Conservation (phyloP, 331 rosid species). For the Pyracantha coccinea region DNA sequence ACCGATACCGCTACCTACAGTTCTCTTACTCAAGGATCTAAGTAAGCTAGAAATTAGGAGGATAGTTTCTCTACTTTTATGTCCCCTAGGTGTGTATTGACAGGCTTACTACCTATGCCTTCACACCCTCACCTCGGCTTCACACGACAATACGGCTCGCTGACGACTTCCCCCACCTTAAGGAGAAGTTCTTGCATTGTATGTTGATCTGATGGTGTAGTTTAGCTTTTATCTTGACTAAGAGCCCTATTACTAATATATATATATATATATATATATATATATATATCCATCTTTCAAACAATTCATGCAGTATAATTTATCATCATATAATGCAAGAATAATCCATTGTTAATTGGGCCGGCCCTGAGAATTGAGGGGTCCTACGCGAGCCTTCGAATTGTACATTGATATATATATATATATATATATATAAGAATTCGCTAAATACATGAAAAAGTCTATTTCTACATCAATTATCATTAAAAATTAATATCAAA, state of each 20-base stretch:
- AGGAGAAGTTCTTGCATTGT: background rate
- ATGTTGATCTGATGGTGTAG: background rate
- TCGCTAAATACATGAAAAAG: no score
- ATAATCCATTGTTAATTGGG: no score
- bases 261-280: no score
- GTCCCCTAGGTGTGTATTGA: background rate
- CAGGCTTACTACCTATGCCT: background rate
- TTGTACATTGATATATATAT: no score
- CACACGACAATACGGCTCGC: background rate
- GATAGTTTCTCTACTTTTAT: background rate
- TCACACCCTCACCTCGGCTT: background rate
- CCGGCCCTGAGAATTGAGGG: no score
- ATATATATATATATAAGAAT: no score
- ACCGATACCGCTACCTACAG: background rate
- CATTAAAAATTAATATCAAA: no score
- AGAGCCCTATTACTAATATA: background rate
- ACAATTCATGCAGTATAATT: no score
- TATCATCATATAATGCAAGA: no score
- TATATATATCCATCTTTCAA: no score
- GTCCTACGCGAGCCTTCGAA: no score
- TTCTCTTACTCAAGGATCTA: background rate
- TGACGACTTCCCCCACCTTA: background rate
- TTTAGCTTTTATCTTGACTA: background rate
- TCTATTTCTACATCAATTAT: no score
- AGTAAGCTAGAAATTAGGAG: background rate